Percentiles rank a stretch among this genome's conserved stretches.
Conservation (phyloP, 768 basidiomycete genomes). For the Leccinum boreale region DNA sequence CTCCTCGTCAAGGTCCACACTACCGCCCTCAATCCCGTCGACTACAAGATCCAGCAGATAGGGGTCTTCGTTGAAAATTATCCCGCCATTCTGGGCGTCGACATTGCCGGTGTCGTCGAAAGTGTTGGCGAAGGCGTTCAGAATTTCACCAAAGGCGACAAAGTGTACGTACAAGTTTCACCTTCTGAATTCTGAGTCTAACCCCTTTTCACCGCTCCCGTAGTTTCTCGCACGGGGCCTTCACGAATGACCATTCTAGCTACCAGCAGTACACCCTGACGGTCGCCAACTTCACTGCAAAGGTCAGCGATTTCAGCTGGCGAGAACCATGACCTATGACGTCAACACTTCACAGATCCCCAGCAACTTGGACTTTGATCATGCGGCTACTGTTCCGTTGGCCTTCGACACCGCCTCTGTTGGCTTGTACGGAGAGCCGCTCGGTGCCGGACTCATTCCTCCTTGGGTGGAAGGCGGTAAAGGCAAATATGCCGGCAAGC, state of each 20-base stretch:
- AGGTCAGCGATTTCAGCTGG: constrained; percentile 22
- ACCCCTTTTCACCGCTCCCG: not conserved
- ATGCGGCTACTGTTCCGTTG: constrained; percentile 46
- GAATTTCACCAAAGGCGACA: constrained; percentile 37
- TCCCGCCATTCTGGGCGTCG: constrained; percentile 35
- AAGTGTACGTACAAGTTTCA: constrained; percentile 29
- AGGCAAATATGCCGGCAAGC: constrained; percentile 38
- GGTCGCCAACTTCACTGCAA: constrained; percentile 33
- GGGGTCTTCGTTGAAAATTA: constrained; percentile 32
- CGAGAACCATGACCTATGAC: not conserved
- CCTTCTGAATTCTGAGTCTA: not conserved
- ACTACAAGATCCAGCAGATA: constrained; percentile 36
- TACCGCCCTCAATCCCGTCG: constrained; percentile 45
- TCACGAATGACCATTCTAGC: constrained; percentile 29
- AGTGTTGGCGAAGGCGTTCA: constrained; percentile 37
- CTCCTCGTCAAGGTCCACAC: constrained; percentile 41
- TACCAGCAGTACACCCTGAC: constrained; percentile 43
- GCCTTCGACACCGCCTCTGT: constrained; percentile 44
- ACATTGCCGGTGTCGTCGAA: constrained; percentile 38
- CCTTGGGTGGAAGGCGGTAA: constrained; percentile 33
- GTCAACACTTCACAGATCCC: constrained; percentile 37
- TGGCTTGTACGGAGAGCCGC: constrained; percentile 41
- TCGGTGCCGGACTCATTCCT: constrained; percentile 38
- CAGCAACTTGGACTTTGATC: constrained; percentile 39
- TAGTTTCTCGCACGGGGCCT: constrained; percentile 26